These are phyloP conservation scores for Warburgia ugandensis DNA, from an alignment of 164 flowering plant genomes.

Conservation along the genomic window DNA sequence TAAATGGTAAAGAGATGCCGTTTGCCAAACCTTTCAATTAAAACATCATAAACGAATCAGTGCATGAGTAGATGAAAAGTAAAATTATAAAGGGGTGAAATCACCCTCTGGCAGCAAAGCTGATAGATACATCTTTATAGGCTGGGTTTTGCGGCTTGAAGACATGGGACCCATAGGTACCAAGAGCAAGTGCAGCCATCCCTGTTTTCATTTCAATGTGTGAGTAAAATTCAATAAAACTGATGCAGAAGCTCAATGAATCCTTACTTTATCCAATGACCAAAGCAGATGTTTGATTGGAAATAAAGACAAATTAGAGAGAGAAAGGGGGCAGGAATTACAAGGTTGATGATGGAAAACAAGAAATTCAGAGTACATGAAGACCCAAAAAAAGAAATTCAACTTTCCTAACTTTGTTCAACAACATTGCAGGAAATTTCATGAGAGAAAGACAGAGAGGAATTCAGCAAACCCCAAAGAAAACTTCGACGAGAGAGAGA, in stretches of 20 bases:
- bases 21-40: slow-evolving; percentile 75
- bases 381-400: slow-evolving; percentile 1
- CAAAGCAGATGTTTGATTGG: too few species aligned
- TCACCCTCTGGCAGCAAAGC: background rate
- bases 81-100: background rate
- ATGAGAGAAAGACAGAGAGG: background rate
- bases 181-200: slow-evolving; percentile 77
- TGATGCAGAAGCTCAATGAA: background rate
- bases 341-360: too few species aligned
- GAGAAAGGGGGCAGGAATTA: too few species aligned
- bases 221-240: slow-evolving; percentile 7
- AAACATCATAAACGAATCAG: background rate
- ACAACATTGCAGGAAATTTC: too few species aligned
- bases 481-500: slow-evolving; percentile 7
- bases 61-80: background rate
- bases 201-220: slow-evolving; percentile 31
- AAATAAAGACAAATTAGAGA: too few species aligned
- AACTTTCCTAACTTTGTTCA: too few species aligned
- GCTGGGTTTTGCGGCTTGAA: slow-evolving; percentile 78
- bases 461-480: background rate
- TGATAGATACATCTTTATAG: slow-evolving; percentile 60
- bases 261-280: background rate
- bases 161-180: slow-evolving; percentile 78
- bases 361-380: too few species aligned
- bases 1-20: slow-evolving; percentile 86